Evolutionary conservation across 352 stramenopile species (phyloP), one percentile per base, ranked within the genome.

Genomic region (Pythium aquatile): DNA sequence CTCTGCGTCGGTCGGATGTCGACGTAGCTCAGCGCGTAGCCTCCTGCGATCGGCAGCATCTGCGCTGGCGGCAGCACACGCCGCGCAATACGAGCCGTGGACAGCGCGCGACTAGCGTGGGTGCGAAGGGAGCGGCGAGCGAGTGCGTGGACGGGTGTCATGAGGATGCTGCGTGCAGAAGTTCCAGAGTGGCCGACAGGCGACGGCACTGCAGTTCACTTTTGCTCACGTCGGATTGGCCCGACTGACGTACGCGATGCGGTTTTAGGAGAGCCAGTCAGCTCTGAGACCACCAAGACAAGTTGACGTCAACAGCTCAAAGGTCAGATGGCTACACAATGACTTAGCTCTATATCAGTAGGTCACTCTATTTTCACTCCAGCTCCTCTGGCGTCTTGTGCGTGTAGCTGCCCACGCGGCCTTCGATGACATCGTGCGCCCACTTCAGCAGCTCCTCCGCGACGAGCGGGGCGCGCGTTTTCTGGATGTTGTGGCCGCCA

Each of bases 401-500:
- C 16, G n/a, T 5, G 32, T 48, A 14, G 35, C 17, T 47, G 26
- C 29, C 44, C 35, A n/a, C 28, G 35, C 52, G 44, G 10, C 32
- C 29, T 28, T 58, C 24, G 24, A 66, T 35, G 17, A 66, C 49
- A 28, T 40, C 28, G 24, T 59, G 32, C 14, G 55, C 55, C 70
- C 73, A 80, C 49, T 65, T 58, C 16, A 58, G 24, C 30, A 78
- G 66, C 29, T 73, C 64, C 17, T 44, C 24, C 1, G 67, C 61
- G n/a, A 80, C 55, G 16, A 70, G 3, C 5, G 66, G 47, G 0
- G 68, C 77, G 20, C 68, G 63, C 3, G 68, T 78, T 56, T 81
- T 81, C 56, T 83, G 75, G 32, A 85, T 58, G 48, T 81, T 83
- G 66, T 85, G 77, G 6, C 75, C 73, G 13, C 75, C 77, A 8